Conservation (phyloP, 2,329 filamentous ascomycete species). For the Trichoderma breve region DNA sequence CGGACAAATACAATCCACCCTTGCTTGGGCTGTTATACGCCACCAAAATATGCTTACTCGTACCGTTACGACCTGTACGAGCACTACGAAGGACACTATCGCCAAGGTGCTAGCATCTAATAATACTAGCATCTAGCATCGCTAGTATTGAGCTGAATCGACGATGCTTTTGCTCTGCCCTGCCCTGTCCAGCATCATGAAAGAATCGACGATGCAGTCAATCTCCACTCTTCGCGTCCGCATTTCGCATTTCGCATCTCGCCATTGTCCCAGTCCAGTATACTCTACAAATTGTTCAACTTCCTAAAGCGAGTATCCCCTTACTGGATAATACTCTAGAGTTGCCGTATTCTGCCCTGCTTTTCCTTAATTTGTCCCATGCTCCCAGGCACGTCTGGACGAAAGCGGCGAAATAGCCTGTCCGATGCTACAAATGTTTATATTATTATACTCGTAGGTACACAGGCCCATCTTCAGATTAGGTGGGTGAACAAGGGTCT, state of each 20-base stretch:
- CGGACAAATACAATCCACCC: neutral
- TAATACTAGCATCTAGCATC: neutral
- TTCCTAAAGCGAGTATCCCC: neutral
- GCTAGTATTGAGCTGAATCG: neutral
- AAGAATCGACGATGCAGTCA: neutral
- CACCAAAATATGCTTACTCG: neutral
- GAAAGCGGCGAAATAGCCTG: neutral
- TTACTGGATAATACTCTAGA: neutral
- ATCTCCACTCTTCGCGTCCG: neutral
- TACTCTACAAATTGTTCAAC: neutral
- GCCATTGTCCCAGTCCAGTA: neutral
- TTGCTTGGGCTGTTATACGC: neutral
- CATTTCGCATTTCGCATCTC: neutral
- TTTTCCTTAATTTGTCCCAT: neutral
- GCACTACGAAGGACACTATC: neutral
- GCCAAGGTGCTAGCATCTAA: neutral
- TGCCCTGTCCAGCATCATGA: neutral
- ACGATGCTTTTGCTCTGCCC: neutral
- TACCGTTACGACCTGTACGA: neutral
- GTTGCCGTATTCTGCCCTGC: neutral
- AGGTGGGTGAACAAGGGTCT: neutral
- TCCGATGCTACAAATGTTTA: neutral
- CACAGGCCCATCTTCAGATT: neutral
- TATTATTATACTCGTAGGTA: too few species aligned
- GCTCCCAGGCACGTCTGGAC: neutral